Evolutionary conservation across 257 asterid species (phyloP), one percentile per base, ranked within the genome.

Genomic region (Petrea volubilis): DNA sequence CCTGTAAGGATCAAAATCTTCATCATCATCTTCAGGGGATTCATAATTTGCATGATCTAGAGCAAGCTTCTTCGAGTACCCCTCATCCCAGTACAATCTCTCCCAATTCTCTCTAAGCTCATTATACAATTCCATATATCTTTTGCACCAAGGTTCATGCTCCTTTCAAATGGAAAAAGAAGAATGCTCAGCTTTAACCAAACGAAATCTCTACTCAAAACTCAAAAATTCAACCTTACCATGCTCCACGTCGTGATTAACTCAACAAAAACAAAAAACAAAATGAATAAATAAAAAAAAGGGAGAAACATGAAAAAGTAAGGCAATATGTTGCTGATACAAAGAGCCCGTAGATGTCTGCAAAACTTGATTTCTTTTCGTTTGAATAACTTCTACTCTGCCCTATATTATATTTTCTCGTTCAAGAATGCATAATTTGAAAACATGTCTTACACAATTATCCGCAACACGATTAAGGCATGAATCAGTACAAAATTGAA

Each of bases 71-170:
- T 87, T 94, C 52, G 97, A 87, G 74, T 88, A 94, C 9, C 99
- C 99, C 73, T 91, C 97, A 56, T 94, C 97, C 99, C 99, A 94
- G 44, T 91, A 94, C 72, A 94, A 79, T 82, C 96, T 89, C 84
- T 94, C 99, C 99, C 99, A 94, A 49, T 90, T 91, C 83, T 91
- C 99, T 75, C 99, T 84, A 68, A 86, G 82, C 84, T 94, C 99
- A 58, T 86, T 91, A 71, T 91, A 91, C 70, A 94, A 77, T 67
- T 94, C 99, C 97, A 91, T 89, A 69, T 91, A 91, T 82, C 91
- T 91, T 75, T 88, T 91, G 83, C 97, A 94, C 96, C 96, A 94
- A 20, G 97, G 93, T 71, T 94, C 99, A 75, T 91, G 97, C 83
- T 94, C 99, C 97, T 94, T 78, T 40, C 44, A 78, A 59, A 61